Evolutionary conservation across 208 protist species (phyloP).

Genomic region (Acanthamoeba rhysodes): DNA sequence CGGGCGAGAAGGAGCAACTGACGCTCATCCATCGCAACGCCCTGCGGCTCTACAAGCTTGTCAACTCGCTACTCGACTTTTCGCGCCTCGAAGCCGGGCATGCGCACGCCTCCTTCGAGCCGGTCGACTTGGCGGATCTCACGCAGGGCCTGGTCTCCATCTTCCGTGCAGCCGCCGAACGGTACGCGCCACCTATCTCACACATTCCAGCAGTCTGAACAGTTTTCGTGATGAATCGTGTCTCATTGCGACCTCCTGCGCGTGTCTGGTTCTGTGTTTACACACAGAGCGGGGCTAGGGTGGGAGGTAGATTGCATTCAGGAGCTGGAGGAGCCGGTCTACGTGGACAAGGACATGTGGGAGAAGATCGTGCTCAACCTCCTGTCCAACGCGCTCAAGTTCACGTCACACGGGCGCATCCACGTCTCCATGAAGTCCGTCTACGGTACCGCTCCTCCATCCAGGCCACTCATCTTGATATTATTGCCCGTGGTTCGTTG

Average conservation of each 20-base stretch:
- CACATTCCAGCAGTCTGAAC: background rate
- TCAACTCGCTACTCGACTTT: conserved; percentile 81
- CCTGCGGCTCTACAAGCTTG: conserved; percentile 75
- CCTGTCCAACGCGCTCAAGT: conserved; percentile 81
- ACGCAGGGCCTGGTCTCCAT: conserved; percentile 66
- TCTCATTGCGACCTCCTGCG: background rate
- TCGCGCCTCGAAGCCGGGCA: conserved; percentile 78
- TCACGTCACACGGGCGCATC: conserved; percentile 74
- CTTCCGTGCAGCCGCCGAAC: conserved; percentile 61
- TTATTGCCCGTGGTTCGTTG: too few relatives aligned
- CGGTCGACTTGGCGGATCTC: conserved; percentile 76
- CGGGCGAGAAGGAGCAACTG: conserved; percentile 39
- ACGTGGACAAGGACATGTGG: conserved; percentile 80
- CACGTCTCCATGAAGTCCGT: conserved; percentile 2
- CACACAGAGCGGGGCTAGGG: conserved; percentile 43
- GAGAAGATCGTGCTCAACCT: conserved; percentile 82
- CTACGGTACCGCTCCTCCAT: background rate
- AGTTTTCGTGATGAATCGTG: background rate
- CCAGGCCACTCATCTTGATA: too few relatives aligned
- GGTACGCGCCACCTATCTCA: background rate
- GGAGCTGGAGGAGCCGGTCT: conserved; percentile 54
- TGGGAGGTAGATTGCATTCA: conserved; percentile 25
- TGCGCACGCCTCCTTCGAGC: conserved; percentile 72
- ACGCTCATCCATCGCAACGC: conserved; percentile 43
- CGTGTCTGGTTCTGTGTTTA: background rate